Evolutionary conservation across 495 filamentous ascomycete genomes (phyloP).

Genomic region (Usnea hakonensis): DNA sequence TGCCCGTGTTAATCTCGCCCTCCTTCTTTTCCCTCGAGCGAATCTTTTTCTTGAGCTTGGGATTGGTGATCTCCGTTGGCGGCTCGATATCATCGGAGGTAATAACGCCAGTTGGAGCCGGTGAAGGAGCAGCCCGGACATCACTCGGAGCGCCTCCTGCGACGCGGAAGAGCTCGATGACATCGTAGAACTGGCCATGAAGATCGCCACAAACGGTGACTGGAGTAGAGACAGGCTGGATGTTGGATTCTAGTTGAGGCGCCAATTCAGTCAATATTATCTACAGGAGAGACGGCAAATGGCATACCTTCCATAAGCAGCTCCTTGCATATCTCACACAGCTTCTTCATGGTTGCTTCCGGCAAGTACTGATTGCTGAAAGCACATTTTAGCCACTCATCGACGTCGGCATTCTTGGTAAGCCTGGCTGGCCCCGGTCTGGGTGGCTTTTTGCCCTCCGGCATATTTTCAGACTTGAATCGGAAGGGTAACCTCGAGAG

Average conservation of each 20-base stretch:
- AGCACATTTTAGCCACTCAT: conserved; percentile 92
- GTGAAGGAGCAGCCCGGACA: conserved; percentile 54
- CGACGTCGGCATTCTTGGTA: conserved; percentile 71
- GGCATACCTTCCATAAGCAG: conserved; percentile 89
- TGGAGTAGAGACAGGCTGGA: conserved; percentile 91
- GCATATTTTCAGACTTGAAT: conserved; percentile 28
- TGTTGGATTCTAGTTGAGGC: conserved; percentile 74
- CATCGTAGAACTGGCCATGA: conserved; percentile 97
- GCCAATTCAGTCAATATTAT: not conserved
- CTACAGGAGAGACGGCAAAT: not conserved
- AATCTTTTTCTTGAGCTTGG: conserved; percentile 73
- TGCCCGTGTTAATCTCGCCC: conserved; percentile 31
- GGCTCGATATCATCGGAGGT: conserved; percentile 82
- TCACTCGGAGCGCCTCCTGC: conserved; percentile 91
- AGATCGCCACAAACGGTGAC: conserved; percentile 98
- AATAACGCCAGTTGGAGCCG: conserved; percentile 58
- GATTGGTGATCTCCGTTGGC: conserved; percentile 75
- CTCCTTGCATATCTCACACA: conserved; percentile 98
- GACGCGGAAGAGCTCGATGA: conserved; percentile 92
- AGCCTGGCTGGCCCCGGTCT: conserved; percentile 86
- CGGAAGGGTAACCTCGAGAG: not conserved
- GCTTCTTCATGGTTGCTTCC: conserved; percentile 92
- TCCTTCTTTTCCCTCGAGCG: conserved; percentile 42
- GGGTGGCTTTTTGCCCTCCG: conserved; percentile 57
- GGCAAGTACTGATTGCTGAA: conserved; percentile 96